Base-by-base conservation (phyloP, 1,139 yeast species). In the Hanseniaspora sp. region DNA sequence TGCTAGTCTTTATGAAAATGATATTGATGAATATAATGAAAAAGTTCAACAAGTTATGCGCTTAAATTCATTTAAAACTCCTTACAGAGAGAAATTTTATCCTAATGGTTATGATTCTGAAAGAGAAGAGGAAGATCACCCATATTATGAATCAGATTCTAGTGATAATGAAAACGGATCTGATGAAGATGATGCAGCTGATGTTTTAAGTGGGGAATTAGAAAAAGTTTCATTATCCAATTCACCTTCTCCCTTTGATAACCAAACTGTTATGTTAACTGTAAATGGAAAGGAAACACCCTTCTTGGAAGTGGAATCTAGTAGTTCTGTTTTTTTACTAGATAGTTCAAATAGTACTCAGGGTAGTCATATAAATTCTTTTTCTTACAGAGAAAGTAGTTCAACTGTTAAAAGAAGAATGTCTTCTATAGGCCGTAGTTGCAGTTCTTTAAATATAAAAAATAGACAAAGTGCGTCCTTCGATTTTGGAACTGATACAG, bases 11-110 rank as follows among this genome's bases (percentile, higher is more conserved):
- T 80, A 87, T 73, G 74, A 84, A 59, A 78, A 83, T 59, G 88
- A 87, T 61, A 84, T 81, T 58, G 71, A 74, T 44, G 71, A 76
- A 55, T 92, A 90, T 66, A 79, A 77, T 56, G 79, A 75, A 55
- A 82, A 79, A 60, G 95, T 92, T 15, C 79, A 77, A 62, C 76
- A 77, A 44, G 86, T 87, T 64, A 95, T 90, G 34, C 72, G 73
- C 62, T 78, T 76, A 64, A 88, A 82, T 67, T 96, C 97, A 9
- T 75, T 77, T 34, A 76, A 74, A 42, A 76, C 73, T 13, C 72
- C 69, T 31, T 71, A 72, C 56, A 66, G 64, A 8, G 71, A 68
- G 39, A 71, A 68, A 29, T 76, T 73, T 31, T 76, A 74, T 4
- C 66, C 62, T 8, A 69, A 65, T 28, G 71, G 67, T 5, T 59